These are phyloP conservation scores for Cutaneotrichosporon cyanovorans DNA, from an alignment of 1,284 basidiomycete species.

Conservation along the genomic window DNA sequence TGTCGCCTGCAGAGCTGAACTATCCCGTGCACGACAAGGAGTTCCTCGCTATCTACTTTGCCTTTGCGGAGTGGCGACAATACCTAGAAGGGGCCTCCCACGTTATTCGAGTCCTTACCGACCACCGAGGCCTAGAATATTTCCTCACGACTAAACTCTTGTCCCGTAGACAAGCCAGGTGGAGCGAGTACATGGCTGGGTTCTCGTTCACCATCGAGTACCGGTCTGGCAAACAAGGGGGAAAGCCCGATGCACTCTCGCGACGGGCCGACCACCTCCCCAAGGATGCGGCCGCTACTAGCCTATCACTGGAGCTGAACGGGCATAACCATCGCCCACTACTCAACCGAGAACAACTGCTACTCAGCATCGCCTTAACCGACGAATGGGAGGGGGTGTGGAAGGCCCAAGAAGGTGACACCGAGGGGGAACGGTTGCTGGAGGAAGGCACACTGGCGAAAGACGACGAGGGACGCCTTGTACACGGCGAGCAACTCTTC, in stretches of 20 bases:
- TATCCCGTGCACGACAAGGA: constrained; percentile 52
- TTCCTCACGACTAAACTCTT: constrained; percentile 43
- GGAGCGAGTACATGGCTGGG: constrained; percentile 39
- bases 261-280: constrained; percentile 33
- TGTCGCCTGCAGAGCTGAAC: constrained; percentile 45
- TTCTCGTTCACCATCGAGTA: constrained; percentile 46
- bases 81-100: constrained; percentile 35
- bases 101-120: constrained; percentile 41
- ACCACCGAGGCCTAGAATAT: constrained; percentile 51
- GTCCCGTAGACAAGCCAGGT: constrained; percentile 46
- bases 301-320: constrained; percentile 45
- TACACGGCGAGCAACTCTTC: not conserved
- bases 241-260: constrained; percentile 32
- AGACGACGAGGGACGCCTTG: too few species aligned
- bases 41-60: constrained; percentile 48
- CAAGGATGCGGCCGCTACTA: constrained; percentile 37
- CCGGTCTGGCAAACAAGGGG: constrained; percentile 38
- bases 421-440: too few species aligned
- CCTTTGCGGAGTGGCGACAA: constrained; percentile 46
- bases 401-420: too few species aligned
- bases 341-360: not conserved
- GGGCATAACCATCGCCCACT: constrained; percentile 44
- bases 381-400: too few species aligned
- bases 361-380: not conserved
- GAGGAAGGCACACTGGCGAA: too few species aligned